Conservation (phyloP, 345 rosid species). For the Moricandia moricandioides region DNA sequence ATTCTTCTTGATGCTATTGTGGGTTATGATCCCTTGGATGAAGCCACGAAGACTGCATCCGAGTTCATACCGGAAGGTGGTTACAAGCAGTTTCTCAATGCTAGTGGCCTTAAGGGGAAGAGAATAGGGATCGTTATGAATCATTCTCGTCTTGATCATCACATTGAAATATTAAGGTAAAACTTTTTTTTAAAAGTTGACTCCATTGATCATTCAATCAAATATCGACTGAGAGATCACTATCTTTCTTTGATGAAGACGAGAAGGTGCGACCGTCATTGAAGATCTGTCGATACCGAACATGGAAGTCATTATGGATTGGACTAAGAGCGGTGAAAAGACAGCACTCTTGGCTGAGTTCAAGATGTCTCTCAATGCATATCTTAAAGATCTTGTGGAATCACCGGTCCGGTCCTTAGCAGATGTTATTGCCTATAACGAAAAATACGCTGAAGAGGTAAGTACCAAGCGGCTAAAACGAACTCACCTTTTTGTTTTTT, state of each 20-base stretch:
- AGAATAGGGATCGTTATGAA: constrained; percentile 50
- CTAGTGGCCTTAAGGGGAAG: constrained; percentile 53
- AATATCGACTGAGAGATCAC: not conserved
- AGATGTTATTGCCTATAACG: constrained; percentile 57
- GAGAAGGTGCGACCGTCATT: constrained; percentile 47
- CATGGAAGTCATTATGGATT: constrained; percentile 24
- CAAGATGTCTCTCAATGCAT: constrained; percentile 49
- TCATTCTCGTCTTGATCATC: constrained; percentile 45
- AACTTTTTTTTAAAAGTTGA: not conserved
- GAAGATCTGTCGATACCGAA: constrained; percentile 48
- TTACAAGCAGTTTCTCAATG: constrained; percentile 53
- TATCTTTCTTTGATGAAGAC: constrained; percentile 27
- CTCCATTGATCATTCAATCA: not conserved
- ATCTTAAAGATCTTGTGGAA: constrained; percentile 41
- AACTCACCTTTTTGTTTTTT: not conserved
- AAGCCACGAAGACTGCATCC: constrained; percentile 46
- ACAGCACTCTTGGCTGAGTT: constrained; percentile 50
- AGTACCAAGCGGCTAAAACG: not conserved
- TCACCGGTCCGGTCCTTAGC: constrained; percentile 61
- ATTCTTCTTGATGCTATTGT: constrained; percentile 59
- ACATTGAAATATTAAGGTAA: constrained; percentile 49
- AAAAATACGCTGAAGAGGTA: constrained; percentile 44
- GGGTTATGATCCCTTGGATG: constrained; percentile 50
- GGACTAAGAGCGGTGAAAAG: constrained; percentile 39
- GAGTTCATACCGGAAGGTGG: constrained; percentile 53